Evolutionary conservation across 2,329 filamentous ascomycete genomes (phyloP).

Genomic region (Myrmaecium sp.): DNA sequence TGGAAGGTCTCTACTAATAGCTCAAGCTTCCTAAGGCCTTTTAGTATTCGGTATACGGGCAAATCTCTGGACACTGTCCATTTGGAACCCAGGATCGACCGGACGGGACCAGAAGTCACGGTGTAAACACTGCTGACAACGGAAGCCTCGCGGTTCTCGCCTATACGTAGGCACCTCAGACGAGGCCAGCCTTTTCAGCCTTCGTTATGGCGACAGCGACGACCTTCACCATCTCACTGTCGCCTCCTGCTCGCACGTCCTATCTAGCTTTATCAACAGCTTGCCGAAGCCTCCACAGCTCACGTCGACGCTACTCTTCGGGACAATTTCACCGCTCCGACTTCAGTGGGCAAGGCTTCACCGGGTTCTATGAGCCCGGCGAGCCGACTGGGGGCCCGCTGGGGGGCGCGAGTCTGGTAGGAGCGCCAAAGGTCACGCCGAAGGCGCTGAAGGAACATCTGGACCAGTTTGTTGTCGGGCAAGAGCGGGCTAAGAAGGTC

Average conservation of each 20-base stretch:
- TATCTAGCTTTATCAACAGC: slow-evolving; percentile 20
- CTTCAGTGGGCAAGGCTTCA: slow-evolving; percentile 46
- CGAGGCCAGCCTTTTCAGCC: too few relatives aligned
- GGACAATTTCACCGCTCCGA: slow-evolving; percentile 43
- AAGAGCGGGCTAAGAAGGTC: slow-evolving; percentile 86
- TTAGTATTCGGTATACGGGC: too few relatives aligned
- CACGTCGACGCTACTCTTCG: slow-evolving; percentile 19
- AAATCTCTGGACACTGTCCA: too few relatives aligned
- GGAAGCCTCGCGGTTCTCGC: too few relatives aligned
- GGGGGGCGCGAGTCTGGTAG: slow-evolving; percentile 38
- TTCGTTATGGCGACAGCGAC: too few relatives aligned
- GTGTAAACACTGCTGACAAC: too few relatives aligned
- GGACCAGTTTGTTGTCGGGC: slow-evolving; percentile 91
- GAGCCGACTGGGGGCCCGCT: slow-evolving; percentile 46
- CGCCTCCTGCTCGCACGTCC: slow-evolving; percentile 23
- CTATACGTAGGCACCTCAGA: too few relatives aligned
- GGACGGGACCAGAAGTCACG: too few relatives aligned
- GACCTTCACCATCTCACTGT: slow-evolving; percentile 15
- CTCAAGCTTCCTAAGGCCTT: too few relatives aligned
- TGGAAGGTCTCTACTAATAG: too few relatives aligned
- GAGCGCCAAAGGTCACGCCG: slow-evolving; percentile 42
- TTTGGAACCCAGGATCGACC: too few relatives aligned
- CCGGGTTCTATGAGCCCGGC: slow-evolving; percentile 44
- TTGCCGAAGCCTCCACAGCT: slow-evolving; percentile 17
- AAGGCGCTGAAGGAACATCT: slow-evolving; percentile 68